These are phyloP conservation scores for Leucocoprinus sp. DNA, from an alignment of 768 basidiomycete species.

Conservation along the genomic window DNA sequence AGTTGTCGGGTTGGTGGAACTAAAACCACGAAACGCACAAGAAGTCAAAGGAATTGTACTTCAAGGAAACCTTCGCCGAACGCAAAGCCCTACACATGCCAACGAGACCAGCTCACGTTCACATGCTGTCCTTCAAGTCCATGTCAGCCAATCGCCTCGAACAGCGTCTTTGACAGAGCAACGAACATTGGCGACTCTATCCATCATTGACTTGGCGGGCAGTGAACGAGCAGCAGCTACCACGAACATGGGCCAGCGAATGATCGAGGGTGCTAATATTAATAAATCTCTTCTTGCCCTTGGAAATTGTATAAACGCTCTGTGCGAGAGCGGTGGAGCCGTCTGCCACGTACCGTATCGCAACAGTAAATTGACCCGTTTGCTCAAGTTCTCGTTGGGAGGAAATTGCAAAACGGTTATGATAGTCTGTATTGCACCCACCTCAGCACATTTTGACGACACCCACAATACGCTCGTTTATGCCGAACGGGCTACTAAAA, in stretches of 20 bases:
- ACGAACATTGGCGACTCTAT: constrained; percentile 81
- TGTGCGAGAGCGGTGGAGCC: constrained; percentile 89
- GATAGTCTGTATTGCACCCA: constrained; percentile 97
- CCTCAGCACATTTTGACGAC: constrained; percentile 94
- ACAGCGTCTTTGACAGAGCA: constrained; percentile 80
- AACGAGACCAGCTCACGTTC: constrained; percentile 97
- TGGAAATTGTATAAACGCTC: constrained; percentile 97
- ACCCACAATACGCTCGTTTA: constrained; percentile 98
- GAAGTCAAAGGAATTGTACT: constrained; percentile 94
- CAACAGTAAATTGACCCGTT: constrained; percentile 95
- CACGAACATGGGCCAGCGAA: constrained; percentile 93
- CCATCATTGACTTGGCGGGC: constrained; percentile 97
- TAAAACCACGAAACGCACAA: constrained; percentile 73
- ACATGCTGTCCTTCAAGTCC: constrained; percentile 95
- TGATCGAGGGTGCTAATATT: constrained; percentile 98
- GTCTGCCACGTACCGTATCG: constrained; percentile 91
- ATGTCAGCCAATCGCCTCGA: constrained; percentile 79
- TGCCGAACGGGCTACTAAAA: constrained; percentile 96
- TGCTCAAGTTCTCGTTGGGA: constrained; percentile 95
- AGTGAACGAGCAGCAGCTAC: constrained; percentile 96
- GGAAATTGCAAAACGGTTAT: constrained; percentile 99
- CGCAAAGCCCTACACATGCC: constrained; percentile 91
- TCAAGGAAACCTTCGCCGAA: constrained; percentile 79
- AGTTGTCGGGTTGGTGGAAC: constrained; percentile 78
- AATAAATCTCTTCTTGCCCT: constrained; percentile 97